Evolutionary conservation across 1,284 basidiomycete species (phyloP), one percentile per base, ranked within the genome.

Genomic region (Singerocomus rubriflavus): DNA sequence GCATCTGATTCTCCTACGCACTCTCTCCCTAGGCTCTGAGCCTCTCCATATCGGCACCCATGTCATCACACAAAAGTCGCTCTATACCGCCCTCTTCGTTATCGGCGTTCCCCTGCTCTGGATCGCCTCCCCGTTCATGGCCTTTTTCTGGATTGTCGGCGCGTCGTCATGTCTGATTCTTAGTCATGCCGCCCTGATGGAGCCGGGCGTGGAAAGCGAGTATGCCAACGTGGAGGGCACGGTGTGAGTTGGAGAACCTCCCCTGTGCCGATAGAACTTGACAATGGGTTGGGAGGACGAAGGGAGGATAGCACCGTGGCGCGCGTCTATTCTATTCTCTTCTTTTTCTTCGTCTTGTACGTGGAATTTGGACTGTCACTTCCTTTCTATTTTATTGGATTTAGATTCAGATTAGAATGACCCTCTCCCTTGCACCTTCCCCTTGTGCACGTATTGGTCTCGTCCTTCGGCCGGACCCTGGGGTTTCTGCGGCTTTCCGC

Each of bases 121-220:
- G 77, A 71, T 79, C 62, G 73, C 86, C 9, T 84, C 82, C 30
- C 85, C 87, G 3, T 73, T 91, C 57, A 70, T 73, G 62, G 84
- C 84, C 21, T 79, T 91, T 71, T 89, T 91, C 77, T 88, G 85
- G 84, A 75, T 91, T 61, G 79, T 89, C 54, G 87, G 88, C 34
- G 85, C 88, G 4, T 88, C 86, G 1, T 75, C 77, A 27, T 72
- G 92, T 63, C 73, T 91, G 61, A 83, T 95, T 62, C 74, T 94
- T 51, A 83, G 77, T 3, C 92, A 95, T 63, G 92, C 92, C 2
- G 81, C 78, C 50, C 63, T 94, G 54, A 82, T 94, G 55, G 92
- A 95, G 69, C 92, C 91, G 10, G 92, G 92, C 17, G 82, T 95
- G 52, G 90, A 92, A 70, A 91, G 88, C 73, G 92, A 94, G 68